Evolutionary conservation across 2,329 filamentous ascomycete genomes (phyloP).

Genomic region (Leptographium procerum): DNA sequence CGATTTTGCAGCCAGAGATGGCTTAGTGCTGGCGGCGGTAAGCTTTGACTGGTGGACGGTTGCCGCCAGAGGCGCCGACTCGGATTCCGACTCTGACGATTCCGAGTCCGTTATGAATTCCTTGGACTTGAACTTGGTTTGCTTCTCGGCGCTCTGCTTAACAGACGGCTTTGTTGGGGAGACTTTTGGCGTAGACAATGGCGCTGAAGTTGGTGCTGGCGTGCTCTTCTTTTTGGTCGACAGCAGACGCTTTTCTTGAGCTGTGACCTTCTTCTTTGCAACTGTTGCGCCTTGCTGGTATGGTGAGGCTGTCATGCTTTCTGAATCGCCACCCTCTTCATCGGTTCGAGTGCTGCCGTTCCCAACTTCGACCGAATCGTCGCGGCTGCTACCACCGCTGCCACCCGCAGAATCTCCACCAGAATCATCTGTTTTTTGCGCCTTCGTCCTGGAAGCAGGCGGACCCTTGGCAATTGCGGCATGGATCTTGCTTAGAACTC

Average conservation of each 20-base stretch:
- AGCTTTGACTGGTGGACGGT: slow-evolving; percentile 15
- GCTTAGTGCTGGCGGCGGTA: background rate
- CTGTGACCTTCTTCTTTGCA: slow-evolving; percentile 37
- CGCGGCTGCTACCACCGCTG: slow-evolving; percentile 27
- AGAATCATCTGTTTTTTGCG: slow-evolving; percentile 39
- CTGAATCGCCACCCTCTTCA: slow-evolving; percentile 16
- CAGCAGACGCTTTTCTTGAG: slow-evolving; percentile 44
- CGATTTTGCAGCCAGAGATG: slow-evolving; percentile 11
- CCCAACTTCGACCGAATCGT: slow-evolving; percentile 23
- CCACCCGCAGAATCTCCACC: slow-evolving; percentile 14
- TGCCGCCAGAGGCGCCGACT: slow-evolving; percentile 17
- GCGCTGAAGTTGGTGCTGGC: background rate
- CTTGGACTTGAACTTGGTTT: slow-evolving; percentile 37
- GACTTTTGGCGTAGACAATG: background rate
- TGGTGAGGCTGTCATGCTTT: slow-evolving; percentile 9
- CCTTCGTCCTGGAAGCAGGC: slow-evolving; percentile 36
- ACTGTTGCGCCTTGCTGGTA: slow-evolving; percentile 24
- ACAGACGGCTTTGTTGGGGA: slow-evolving; percentile 21
- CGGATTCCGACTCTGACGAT: slow-evolving; percentile 36
- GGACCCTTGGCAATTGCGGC: slow-evolving; percentile 41
- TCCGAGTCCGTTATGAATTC: slow-evolving; percentile 47
- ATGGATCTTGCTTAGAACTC: slow-evolving; percentile 50
- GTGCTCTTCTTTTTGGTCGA: slow-evolving; percentile 28
- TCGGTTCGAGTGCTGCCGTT: slow-evolving; percentile 11
- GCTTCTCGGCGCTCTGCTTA: slow-evolving; percentile 29